Conservation (phyloP, 768 basidiomycete genomes). For the Mycena sanguinolenta region DNA sequence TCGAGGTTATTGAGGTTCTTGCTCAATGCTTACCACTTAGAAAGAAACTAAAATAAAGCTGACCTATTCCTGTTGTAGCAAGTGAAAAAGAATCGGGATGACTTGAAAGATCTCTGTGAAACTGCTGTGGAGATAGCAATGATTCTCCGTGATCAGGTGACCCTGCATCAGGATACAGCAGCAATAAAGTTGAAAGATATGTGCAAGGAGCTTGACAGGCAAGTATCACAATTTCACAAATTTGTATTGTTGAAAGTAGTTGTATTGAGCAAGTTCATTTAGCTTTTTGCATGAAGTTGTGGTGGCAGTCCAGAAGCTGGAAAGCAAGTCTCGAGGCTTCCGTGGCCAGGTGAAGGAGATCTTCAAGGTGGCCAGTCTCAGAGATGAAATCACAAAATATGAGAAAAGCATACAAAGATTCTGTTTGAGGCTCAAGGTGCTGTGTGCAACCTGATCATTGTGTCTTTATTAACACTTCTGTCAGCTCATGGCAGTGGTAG, state of each 20-base stretch:
- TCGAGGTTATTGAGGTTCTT: too few relatives aligned
- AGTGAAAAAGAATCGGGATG: background rate
- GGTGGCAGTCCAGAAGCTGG: too few relatives aligned
- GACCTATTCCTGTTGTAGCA: too few relatives aligned
- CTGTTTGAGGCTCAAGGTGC: background rate
- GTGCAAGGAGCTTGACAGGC: slow-evolving; percentile 11
- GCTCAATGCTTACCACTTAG: too few relatives aligned
- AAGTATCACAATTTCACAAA: background rate
- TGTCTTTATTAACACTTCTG: too few relatives aligned
- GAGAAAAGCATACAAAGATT: background rate
- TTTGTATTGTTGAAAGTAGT: background rate
- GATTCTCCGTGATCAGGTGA: background rate
- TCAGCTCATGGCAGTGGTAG: too few relatives aligned
- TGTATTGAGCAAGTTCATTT: background rate
- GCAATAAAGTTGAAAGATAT: too few relatives aligned
- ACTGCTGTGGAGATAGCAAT: background rate
- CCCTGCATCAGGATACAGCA: background rate
- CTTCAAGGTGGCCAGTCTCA: background rate
- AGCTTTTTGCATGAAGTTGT: too few relatives aligned
- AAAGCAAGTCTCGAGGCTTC: too few relatives aligned
- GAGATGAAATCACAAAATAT: background rate
- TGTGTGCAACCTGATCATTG: too few relatives aligned
- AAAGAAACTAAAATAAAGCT: too few relatives aligned
- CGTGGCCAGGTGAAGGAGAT: too few relatives aligned
- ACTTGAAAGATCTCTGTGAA: slow-evolving; percentile 13